Conservation (phyloP, 148 eudicot genomes). For the Camellia japonica region DNA sequence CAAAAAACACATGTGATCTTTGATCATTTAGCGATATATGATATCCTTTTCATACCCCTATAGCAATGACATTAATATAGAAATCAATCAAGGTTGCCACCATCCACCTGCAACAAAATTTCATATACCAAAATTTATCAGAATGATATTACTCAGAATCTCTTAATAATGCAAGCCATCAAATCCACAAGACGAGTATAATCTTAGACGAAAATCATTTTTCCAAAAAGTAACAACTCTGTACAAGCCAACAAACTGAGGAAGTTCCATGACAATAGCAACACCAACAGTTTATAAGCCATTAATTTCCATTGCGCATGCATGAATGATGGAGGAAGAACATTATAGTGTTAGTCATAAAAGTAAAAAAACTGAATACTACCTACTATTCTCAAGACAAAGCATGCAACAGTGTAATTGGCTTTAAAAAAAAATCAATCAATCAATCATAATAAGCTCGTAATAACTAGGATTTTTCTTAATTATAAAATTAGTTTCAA, state of each 20-base stretch:
- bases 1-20: not conserved
- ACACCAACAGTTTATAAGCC: too few species aligned
- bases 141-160: not conserved
- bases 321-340: not conserved
- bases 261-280: not conserved
- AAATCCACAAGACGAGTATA: not conserved
- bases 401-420: not conserved
- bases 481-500: not conserved
- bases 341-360: not conserved
- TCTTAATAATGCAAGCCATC: not conserved
- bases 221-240: not conserved
- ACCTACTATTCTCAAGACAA: not conserved
- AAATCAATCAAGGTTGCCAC: conserved; percentile 63
- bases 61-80: conserved; percentile 53
- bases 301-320: not conserved
- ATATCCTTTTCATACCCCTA: conserved; percentile 53
- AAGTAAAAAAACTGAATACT: not conserved
- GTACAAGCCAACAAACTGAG: not conserved
- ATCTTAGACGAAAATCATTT: not conserved
- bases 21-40: not conserved
- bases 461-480: not conserved
- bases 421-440: too few species aligned
- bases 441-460: not conserved
- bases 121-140: not conserved
- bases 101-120: conserved; percentile 69